These are phyloP conservation scores for Massarina eburnea DNA, from an alignment of 2,329 filamentous ascomycete species.

Conservation along the genomic window DNA sequence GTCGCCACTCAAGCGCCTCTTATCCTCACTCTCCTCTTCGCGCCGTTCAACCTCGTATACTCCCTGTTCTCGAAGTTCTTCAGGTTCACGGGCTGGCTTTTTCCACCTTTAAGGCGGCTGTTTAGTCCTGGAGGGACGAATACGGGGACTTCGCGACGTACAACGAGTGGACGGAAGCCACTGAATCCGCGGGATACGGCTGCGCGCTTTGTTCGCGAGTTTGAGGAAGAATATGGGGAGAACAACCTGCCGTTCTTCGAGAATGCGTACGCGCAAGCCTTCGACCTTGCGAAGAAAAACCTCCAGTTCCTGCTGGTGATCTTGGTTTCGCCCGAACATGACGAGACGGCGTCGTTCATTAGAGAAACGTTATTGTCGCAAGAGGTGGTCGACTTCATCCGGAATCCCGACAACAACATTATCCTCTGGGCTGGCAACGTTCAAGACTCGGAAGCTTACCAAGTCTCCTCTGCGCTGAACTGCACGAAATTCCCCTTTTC, in stretches of 20 bases:
- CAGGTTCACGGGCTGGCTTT: slow-evolving; percentile 72
- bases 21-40: slow-evolving; percentile 74
- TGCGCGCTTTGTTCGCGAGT: slow-evolving; percentile 84
- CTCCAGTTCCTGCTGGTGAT: slow-evolving; percentile 90
- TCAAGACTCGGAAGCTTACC: slow-evolving; percentile 89
- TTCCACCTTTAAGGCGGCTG: slow-evolving; percentile 75
- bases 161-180: slow-evolving; percentile 70
- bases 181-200: slow-evolving; percentile 86
- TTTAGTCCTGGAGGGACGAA: slow-evolving; percentile 52
- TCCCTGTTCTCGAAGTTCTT: slow-evolving; percentile 69
- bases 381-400: slow-evolving; percentile 73
- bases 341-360: slow-evolving; percentile 82
- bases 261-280: slow-evolving; percentile 85
- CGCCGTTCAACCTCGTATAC: slow-evolving; percentile 80
- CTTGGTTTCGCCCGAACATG: slow-evolving; percentile 88
- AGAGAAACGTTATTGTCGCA: slow-evolving; percentile 77
- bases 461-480: slow-evolving; percentile 82
- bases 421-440: slow-evolving; percentile 93
- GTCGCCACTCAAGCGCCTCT: slow-evolving; percentile 71
- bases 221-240: slow-evolving; percentile 87
- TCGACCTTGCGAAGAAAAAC: slow-evolving; percentile 87
- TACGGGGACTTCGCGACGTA: slow-evolving; percentile 50
- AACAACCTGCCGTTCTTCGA: slow-evolving; percentile 77
- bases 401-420: slow-evolving; percentile 74
- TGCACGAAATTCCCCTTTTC: slow-evolving; percentile 94